A percentile compares a stretch with the other conserved stretches of the same genome.
These are phyloP conservation scores for Kandelia obovata DNA, from an alignment of 345 rosid species.

Conservation along the genomic window DNA sequence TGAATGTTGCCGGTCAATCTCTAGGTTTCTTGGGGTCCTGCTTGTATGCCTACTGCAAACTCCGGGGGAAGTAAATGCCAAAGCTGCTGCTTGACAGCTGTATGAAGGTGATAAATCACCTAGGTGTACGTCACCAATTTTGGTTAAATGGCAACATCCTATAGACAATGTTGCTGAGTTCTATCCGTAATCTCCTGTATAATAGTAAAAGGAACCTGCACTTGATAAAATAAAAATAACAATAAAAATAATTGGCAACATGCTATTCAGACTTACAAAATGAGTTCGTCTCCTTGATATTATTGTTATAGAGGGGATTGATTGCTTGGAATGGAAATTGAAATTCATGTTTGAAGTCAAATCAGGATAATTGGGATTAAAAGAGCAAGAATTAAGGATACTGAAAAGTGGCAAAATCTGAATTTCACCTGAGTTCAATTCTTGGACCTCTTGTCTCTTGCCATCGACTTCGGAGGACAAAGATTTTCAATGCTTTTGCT, in stretches of 20 bases:
- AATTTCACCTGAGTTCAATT: neutral
- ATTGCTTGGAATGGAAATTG: neutral
- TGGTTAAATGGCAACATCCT: neutral
- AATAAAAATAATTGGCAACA: neutral
- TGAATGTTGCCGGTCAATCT: constrained; percentile 50
- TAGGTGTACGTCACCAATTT: constrained; percentile 15
- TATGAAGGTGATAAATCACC: constrained; percentile 15
- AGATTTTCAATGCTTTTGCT: neutral
- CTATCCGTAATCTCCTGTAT: constrained; percentile 11
- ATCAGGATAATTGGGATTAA: no score
- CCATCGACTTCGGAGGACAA: neutral
- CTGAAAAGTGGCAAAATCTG: neutral
- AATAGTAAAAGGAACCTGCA: neutral
- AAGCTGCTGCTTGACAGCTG: neutral
- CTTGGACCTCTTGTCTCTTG: neutral
- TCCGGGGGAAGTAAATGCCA: constrained; percentile 33
- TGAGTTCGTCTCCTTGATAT: neutral
- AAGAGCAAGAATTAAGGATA: neutral
- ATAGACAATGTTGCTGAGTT: neutral
- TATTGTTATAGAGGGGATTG: neutral
- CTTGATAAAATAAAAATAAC: neutral
- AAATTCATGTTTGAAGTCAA: neutral
- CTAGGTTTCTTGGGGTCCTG: constrained; percentile 57
- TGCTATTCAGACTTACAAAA: neutral
- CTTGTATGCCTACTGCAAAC: constrained; percentile 52